These are phyloP conservation scores for Casuarina cunninghamiana DNA, from an alignment of 306 rosid genomes.

Conservation along the genomic window DNA sequence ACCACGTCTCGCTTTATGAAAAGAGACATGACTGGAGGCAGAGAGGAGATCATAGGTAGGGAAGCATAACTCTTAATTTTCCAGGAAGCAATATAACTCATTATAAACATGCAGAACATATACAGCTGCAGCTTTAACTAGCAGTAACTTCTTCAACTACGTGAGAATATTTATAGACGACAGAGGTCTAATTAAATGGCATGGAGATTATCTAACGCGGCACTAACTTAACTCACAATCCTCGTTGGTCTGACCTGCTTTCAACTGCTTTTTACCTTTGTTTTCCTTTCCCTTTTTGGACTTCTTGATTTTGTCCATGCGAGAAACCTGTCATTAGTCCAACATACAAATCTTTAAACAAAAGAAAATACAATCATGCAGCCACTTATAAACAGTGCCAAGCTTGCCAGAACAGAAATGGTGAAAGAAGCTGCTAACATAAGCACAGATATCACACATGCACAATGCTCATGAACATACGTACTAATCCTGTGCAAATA, in stretches of 20 bases:
- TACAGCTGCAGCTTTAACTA: background rate
- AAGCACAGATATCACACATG: background rate
- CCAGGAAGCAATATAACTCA: background rate
- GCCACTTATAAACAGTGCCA: too few species aligned
- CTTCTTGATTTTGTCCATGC: slow-evolving; percentile 51
- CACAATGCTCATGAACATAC: background rate
- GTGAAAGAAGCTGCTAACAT: background rate
- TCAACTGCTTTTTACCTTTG: slow-evolving; percentile 21
- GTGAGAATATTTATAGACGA: slow-evolving; percentile 24
- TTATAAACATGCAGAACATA: slow-evolving; percentile 1
- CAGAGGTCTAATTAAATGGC: slow-evolving; percentile 2
- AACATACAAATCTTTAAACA: slow-evolving; percentile 7
- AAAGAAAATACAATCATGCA: background rate
- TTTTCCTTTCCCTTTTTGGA: slow-evolving; percentile 28
- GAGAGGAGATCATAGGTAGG: background rate
- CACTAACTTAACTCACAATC: slow-evolving; percentile 9
- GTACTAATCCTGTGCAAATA: background rate
- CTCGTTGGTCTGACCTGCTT: slow-evolving; percentile 27
- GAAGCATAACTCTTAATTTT: background rate
- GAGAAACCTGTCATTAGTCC: slow-evolving; percentile 52
- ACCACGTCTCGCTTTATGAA: background rate
- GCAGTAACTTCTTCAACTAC: background rate
- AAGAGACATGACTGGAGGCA: background rate
- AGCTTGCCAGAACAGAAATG: background rate
- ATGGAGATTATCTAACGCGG: background rate